Evolutionary conservation across 495 filamentous ascomycete species (phyloP), one percentile per base, ranked within the genome.

Genomic region (Hapsidospora chrysogenum): DNA sequence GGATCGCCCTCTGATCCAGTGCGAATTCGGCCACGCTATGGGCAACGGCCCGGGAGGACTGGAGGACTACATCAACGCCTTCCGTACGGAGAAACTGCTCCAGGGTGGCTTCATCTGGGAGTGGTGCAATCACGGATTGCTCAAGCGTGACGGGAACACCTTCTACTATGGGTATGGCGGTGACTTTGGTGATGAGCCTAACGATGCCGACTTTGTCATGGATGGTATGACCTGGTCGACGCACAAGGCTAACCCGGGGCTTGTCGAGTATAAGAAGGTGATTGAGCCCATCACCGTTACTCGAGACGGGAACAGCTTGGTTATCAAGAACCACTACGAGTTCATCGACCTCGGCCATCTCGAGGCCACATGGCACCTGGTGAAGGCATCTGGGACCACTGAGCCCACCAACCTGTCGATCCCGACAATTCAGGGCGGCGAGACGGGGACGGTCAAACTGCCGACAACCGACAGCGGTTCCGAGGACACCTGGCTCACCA

Each of bases 101-200:
- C 74, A 79, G 54, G 78, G 78, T 5, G 78, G 78, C 0, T 82
- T 74, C 36, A 69, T 79, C 1, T 84, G 78, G 78, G 78, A 81
- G 45, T 84, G 76, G 76, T 68, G 72, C 10, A 85, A 81, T 41
- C 77, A 80, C 41, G 76, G 79, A 0, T 47, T 83, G 2, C 48
- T 68, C 4, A 59, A 71, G 42, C 61, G 48, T 4, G 48, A 58
- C 27, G 66, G 74, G 20, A 69, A 68, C 11, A 56, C 60, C 29
- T 51, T 63, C 38, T 79, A 70, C 42, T 76, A 71, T 43, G 77
- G 53, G 5, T 81, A 79, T 38, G 77, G 78, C n/a, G 78, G 77
- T 13, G 78, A 83, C 40, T 80, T 80, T 51, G 70, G 66, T 9
- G 77, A 81, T 25, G 50, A 66, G n/a, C 77, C 76, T 1, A 74